Conservation (phyloP, 2,329 filamentous ascomycete genomes). For the Tolypocladium guangdongense region DNA sequence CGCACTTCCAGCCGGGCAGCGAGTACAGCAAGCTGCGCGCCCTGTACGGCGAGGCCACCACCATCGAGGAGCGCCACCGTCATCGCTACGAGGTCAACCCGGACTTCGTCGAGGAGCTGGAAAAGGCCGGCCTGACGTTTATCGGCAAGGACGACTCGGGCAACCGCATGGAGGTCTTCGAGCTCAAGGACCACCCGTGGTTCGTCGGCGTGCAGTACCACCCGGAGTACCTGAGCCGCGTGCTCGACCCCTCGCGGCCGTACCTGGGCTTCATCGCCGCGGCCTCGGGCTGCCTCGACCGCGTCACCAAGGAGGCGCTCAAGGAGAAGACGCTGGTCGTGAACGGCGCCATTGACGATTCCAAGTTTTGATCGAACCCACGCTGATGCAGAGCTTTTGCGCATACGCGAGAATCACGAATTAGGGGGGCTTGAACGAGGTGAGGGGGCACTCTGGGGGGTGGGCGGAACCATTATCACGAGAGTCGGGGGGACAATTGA, state of each 20-base stretch:
- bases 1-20: conserved; percentile 61
- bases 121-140: conserved; percentile 60
- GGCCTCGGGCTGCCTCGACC: conserved; percentile 53
- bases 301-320: conserved; percentile 11
- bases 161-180: conserved; percentile 72
- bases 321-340: conserved; percentile 1
- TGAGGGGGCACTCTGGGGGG: too few species aligned
- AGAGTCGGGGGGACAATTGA: background rate
- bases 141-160: conserved; percentile 71
- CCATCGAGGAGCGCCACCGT: conserved; percentile 65
- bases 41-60: conserved; percentile 52
- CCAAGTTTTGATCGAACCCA: background rate
- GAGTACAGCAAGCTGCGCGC: conserved; percentile 71
- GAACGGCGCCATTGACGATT: background rate
- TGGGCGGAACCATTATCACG: too few species aligned
- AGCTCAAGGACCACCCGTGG: conserved; percentile 74
- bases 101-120: conserved; percentile 56
- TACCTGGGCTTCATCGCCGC: conserved; percentile 82
- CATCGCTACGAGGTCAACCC: conserved; percentile 91
- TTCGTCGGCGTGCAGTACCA: conserved; percentile 81
- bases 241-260: conserved; percentile 26
- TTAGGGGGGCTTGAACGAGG: background rate
- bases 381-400: background rate
- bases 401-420: background rate
- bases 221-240: conserved; percentile 68